Evolutionary conservation across 2,329 filamentous ascomycete species (phyloP).

Genomic region (Simplicillium sp.): DNA sequence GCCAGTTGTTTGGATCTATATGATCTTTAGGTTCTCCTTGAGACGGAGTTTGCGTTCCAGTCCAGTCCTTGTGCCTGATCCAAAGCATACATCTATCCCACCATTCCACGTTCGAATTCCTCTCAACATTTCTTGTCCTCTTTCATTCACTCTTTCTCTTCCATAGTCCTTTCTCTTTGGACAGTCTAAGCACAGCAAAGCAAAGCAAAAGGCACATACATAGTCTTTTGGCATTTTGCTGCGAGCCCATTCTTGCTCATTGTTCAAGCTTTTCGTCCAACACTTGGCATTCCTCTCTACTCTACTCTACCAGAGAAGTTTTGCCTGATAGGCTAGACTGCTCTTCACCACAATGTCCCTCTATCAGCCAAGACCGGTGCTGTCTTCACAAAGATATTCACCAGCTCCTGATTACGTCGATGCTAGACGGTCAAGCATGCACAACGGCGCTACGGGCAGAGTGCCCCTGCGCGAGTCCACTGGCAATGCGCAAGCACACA

Average conservation of each 20-base stretch:
- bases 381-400: conserved; percentile 42
- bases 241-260: not conserved
- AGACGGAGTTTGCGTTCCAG: conserved; percentile 25
- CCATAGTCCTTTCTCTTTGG: conserved; percentile 10
- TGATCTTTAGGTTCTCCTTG: conserved; percentile 19
- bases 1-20: conserved; percentile 28
- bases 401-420: conserved; percentile 37
- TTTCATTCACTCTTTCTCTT: conserved; percentile 19
- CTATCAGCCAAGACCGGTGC: conserved; percentile 33
- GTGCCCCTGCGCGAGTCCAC: conserved; percentile 43
- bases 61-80: conserved; percentile 19
- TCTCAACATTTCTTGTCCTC: conserved; percentile 32
- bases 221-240: conserved; percentile 16
- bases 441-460: conserved; percentile 17
- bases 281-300: conserved; percentile 7
- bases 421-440: conserved; percentile 28
- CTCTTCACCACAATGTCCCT: conserved; percentile 23
- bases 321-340: not conserved
- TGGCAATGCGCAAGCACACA: conserved; percentile 38
- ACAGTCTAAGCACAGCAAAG: not conserved
- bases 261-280: conserved; percentile 3
- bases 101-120: conserved; percentile 34
- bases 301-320: not conserved
- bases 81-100: conserved; percentile 30
- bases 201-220: not conserved